Base-by-base conservation (phyloP, 2,329 filamentous ascomycete genomes). In the Microcyclosporella mali region DNA sequence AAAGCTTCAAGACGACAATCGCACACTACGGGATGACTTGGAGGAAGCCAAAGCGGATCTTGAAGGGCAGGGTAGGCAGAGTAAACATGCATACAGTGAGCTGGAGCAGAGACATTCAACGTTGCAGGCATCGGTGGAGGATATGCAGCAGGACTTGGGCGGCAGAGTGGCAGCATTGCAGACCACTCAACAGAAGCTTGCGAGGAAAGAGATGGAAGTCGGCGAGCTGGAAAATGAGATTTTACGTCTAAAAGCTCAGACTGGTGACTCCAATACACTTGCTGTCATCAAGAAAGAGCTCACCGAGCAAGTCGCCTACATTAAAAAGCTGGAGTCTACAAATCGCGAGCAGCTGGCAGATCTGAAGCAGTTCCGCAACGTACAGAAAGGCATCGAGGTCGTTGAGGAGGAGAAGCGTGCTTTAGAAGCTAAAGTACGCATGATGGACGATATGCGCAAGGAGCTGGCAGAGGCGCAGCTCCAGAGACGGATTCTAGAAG, bases 401-500 rank as follows among this genome's bases (percentile, higher is more conserved):
- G 85, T 97, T 0, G 88, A 98, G 61, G 92, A 98, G 63, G 88
- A 98, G 69, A 97, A 97, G 71, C 76, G 86, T 49, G 79, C 81
- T 0, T 69, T 98, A 16, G 84, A 92, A 63, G 80, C 82, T 25
- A 87, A 81, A 58, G 64, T 98, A 1, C 81, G 87, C 47, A 72
- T 84, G 29, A 83, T 90, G 64, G 80, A 86, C 44, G 73, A 78
- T 10, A 59, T 95, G 8, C 81, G 92, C 57, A 73, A 78, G 19
- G 85, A 95, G 59, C 72, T 97, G 10, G 75, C 79, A 8, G 90
- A 95, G 61, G 78, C 84, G 15, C 78, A 85, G 49, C 74, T 94
- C 30, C 88, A 95, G 58, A 82, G 85, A 41, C 86, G 94, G 58
- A 77, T 89, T 3, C 70, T 98, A 1, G 88, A 97, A 61, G 88